Evolutionary conservation across 2,329 filamentous ascomycete genomes (phyloP), one percentile per base, ranked within the genome.

Genomic region (Cryphonectria japonica): DNA sequence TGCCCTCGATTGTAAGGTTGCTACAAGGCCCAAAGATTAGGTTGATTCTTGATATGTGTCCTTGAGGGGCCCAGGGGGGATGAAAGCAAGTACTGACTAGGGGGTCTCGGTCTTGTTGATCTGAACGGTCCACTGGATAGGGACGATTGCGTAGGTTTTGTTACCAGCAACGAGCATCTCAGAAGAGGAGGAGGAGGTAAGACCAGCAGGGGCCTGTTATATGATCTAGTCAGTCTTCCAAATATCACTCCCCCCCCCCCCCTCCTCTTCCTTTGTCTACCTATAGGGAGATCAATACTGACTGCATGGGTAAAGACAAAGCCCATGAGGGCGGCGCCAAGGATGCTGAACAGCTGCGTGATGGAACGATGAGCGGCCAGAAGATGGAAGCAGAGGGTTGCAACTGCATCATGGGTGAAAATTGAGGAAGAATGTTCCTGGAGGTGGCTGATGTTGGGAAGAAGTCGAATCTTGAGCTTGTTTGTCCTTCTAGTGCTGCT

Each of bases 51-150:
- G 8, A 5, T 32, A 26, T 59, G 29, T 32, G 29, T 59, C 54
- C 29, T 46, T 13, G 13, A 9, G 6, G 39, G 9, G 34, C 9
- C 2, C 29, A 5, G n/a, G 8, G 39, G 19, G 39, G 37, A 13
- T 13, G 2, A 7, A 5, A 43, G 4, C n/a, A 9, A 39, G 22
- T 22, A 66, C 64, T 57, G 32, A 66, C 64, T 65, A 69, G 46
- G 67, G 60, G 29, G 37, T 54, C 41, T 29, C 67, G 8, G 60
- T 69, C 34, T 64, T 43, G 60, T 69, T 64, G 13, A 69, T 59
- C 46, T 54, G 43, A 34, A 69, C 26, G 46, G 34, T 14, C 60
- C 60, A 69, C 16, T 69, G 9, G 2, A 69, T 57, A 2, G 60
- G 39, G 46, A 65, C 52, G 26, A 64, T 41, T 19, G 41, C 32